These are phyloP conservation scores for Eimeria necatrix DNA, from an alignment of 169 alveolate genomes.

Conservation along the genomic window DNA sequence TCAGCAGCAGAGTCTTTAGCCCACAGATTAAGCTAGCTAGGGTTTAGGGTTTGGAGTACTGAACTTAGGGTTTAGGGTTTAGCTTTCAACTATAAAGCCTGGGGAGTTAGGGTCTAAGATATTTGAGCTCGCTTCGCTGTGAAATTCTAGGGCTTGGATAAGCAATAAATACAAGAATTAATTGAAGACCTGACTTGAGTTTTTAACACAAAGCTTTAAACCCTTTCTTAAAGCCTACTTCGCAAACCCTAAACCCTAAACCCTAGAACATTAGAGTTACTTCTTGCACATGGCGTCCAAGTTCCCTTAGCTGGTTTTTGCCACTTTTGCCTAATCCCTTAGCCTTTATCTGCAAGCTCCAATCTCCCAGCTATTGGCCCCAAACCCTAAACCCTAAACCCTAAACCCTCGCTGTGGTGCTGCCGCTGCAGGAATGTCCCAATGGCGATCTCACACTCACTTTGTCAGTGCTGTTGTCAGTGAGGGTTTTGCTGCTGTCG, in stretches of 20 bases:
- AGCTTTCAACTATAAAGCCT: too few relatives aligned
- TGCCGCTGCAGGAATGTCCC: slow-evolving; percentile 84
- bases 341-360: not conserved
- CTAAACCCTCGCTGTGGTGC: not conserved
- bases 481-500: slow-evolving; percentile 93
- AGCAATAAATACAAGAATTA: too few relatives aligned
- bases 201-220: not conserved
- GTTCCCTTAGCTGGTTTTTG: too few relatives aligned
- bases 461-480: slow-evolving; percentile 92
- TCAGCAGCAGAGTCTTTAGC: too few relatives aligned
- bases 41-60: too few relatives aligned
- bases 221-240: not conserved
- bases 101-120: too few relatives aligned
- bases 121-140: too few relatives aligned
- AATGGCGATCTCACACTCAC: slow-evolving; percentile 94
- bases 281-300: too few relatives aligned
- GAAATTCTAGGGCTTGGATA: too few relatives aligned
- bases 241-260: not conserved
- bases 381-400: slow-evolving; percentile 25
- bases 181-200: too few relatives aligned
- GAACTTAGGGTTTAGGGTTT: too few relatives aligned
- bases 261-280: not conserved
- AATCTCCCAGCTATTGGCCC: not conserved
- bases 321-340: not conserved
- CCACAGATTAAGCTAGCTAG: too few relatives aligned